Conservation (phyloP, 192 early-diverging fungal species). For the Phlyctochytrium planicorne region DNA sequence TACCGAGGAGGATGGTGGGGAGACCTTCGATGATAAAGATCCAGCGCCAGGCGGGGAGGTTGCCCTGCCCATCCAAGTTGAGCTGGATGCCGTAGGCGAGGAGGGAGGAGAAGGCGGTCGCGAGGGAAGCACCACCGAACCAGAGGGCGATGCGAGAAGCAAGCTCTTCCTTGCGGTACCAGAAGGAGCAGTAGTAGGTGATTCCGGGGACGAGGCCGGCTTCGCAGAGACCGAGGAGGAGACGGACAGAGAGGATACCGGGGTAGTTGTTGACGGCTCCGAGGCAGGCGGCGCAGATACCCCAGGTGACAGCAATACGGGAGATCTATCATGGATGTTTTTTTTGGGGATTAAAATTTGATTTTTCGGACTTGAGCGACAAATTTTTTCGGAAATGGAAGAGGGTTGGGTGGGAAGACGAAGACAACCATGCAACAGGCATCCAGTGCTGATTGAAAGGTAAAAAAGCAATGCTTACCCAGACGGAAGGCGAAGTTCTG, state of each 20-base stretch:
- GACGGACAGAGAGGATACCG: slow-evolving; percentile 33
- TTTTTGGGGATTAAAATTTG: too few species aligned
- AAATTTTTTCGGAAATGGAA: too few species aligned
- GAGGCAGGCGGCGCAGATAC: slow-evolving; percentile 61
- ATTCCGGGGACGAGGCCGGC: slow-evolving; percentile 75
- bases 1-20: slow-evolving; percentile 44
- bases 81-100: slow-evolving; percentile 47
- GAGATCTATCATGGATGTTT: too few species aligned
- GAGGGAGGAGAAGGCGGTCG: slow-evolving; percentile 69
- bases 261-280: slow-evolving; percentile 61
- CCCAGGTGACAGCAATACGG: slow-evolving; percentile 52
- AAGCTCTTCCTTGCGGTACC: slow-evolving; percentile 67
- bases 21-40: slow-evolving; percentile 69
- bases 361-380: too few species aligned
- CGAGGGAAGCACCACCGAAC: slow-evolving; percentile 66
- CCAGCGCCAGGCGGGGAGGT: slow-evolving; percentile 41
- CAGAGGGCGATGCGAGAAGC: slow-evolving; percentile 67
- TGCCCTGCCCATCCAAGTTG: too few species aligned
- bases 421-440: too few species aligned
- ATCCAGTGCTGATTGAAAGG: too few species aligned
- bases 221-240: slow-evolving; percentile 58
- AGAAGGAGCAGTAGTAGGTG: slow-evolving; percentile 67
- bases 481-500: slow-evolving; percentile 55
- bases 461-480: too few species aligned
- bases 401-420: too few species aligned